Percentiles rank a stretch among this genome's conserved stretches.
phyloP scores from a whole-genome alignment of 1,284 basidiomycete species.

The Ganoderma lingzhi region DNA sequence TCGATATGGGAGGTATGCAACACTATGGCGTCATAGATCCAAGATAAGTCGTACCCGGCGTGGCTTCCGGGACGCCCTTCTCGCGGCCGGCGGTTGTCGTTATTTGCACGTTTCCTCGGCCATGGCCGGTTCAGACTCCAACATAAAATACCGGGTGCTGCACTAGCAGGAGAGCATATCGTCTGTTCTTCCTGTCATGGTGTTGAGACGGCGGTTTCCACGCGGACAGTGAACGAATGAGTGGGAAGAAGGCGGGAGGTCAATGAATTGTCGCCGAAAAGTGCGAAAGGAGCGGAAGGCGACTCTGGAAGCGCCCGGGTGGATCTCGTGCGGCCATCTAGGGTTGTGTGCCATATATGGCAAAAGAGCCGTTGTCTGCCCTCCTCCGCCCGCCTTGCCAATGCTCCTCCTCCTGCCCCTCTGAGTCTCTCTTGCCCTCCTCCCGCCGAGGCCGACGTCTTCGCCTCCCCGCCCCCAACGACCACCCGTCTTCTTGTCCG shows the following conservation, averaged over 20 bases:
- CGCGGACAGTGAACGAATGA: too few species aligned
- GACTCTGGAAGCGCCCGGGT: conserved; percentile 2
- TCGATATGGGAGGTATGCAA: not conserved
- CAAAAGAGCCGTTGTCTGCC: conserved; percentile 16
- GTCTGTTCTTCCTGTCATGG: too few species aligned
- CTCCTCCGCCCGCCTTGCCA: conserved; percentile 10
- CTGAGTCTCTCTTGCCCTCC: not conserved
- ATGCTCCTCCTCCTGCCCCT: not conserved
- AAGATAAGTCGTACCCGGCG: too few species aligned
- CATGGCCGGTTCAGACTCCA: not conserved
- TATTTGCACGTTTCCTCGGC: not conserved
- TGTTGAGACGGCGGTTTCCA: too few species aligned
- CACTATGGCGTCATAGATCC: not conserved
- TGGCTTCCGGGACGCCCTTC: too few species aligned
- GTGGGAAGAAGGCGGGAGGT: not conserved
- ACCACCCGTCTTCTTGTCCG: not conserved
- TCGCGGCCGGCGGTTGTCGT: not conserved
- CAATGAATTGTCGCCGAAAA: not conserved
- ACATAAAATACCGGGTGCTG: too few species aligned
- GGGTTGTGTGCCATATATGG: conserved; percentile 14
- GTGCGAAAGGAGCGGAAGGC: conserved; percentile 28
- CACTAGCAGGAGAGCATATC: too few species aligned
- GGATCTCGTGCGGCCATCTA: not conserved
- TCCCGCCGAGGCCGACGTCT: not conserved
- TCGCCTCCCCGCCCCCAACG: not conserved